phyloP scores from a whole-genome alignment of 1,284 basidiomycete genomes.

The Malassezia psittaci region DNA sequence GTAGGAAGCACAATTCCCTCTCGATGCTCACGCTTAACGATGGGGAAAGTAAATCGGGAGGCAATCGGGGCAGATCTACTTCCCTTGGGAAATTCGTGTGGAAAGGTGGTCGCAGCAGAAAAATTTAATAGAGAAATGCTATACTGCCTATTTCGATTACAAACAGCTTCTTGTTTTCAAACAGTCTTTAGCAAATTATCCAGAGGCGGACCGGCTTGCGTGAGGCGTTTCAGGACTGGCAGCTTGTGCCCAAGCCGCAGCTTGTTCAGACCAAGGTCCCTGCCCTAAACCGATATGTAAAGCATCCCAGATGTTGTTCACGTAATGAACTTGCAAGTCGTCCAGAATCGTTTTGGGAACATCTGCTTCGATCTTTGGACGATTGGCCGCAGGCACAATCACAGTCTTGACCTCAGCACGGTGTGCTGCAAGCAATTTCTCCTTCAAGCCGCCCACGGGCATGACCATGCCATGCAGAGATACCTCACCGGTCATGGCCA shows the following conservation, averaged over 20 bases:
- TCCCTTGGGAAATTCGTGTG: not conserved
- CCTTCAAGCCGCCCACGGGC: slow-evolving; percentile 45
- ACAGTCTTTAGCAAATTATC: no score
- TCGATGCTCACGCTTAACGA: no score
- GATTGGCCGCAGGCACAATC: slow-evolving; percentile 43
- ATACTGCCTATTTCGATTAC: no score
- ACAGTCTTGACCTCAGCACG: slow-evolving; percentile 39
- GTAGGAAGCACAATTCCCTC: not conserved
- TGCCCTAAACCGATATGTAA: slow-evolving; percentile 44
- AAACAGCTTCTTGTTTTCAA: no score
- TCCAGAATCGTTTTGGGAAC: slow-evolving; percentile 42
- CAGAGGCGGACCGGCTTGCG: no score
- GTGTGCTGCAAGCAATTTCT: slow-evolving; percentile 46
- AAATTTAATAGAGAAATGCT: no score
- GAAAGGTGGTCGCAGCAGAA: no score
- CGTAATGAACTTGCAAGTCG: slow-evolving; percentile 44
- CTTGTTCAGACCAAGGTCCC: slow-evolving; percentile 38
- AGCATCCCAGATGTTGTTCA: slow-evolving; percentile 43
- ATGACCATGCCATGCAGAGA: slow-evolving; percentile 45
- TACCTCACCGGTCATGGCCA: slow-evolving; percentile 47
- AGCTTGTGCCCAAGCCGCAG: not conserved
- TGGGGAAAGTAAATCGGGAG: no score
- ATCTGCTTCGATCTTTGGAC: slow-evolving; percentile 45
- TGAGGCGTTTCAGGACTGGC: no score
- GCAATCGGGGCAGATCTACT: no score